These are phyloP conservation scores for Mucor mucedo DNA, from an alignment of 371 early-diverging fungal species.

Conservation along the genomic window DNA sequence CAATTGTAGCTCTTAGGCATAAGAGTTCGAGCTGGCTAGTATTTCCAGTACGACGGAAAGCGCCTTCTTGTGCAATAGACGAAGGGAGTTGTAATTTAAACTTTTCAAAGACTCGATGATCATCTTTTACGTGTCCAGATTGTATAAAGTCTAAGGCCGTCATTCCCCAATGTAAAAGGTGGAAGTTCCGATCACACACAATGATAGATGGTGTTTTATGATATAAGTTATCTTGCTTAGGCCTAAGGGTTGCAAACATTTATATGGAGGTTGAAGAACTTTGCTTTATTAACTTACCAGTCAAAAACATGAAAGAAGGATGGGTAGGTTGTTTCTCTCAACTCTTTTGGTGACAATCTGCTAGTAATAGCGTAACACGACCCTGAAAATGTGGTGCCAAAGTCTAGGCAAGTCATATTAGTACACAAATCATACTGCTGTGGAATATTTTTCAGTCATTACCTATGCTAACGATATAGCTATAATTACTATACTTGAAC, in stretches of 20 bases:
- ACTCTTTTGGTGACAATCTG: neutral
- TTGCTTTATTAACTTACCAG: neutral
- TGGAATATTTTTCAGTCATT: neutral
- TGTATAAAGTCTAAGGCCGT: conserved; percentile 1
- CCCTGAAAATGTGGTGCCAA: conserved; percentile 23
- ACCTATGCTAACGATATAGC: conserved; percentile 9
- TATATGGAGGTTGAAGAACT: neutral
- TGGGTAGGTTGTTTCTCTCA: neutral
- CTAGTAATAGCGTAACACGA: conserved; percentile 7
- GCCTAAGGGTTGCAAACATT: neutral
- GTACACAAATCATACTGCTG: too few species aligned
- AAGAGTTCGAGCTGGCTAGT: neutral
- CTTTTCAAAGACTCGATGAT: conserved; percentile 3
- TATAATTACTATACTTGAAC: neutral
- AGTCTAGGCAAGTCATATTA: neutral
- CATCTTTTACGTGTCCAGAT: neutral
- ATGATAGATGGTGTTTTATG: conserved; percentile 12
- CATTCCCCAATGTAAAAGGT: conserved; percentile 12
- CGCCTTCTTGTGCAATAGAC: conserved; percentile 11
- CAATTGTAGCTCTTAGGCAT: conserved; percentile 17
- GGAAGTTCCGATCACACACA: conserved; percentile 6
- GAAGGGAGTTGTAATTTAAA: conserved; percentile 14
- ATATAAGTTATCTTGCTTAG: neutral
- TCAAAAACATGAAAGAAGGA: neutral
- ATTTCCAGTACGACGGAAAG: conserved; percentile 3